Evolutionary conservation across 164 flowering plant genomes (phyloP), one percentile per base, ranked within the genome.

Genomic region (Liquidambar formosana): DNA sequence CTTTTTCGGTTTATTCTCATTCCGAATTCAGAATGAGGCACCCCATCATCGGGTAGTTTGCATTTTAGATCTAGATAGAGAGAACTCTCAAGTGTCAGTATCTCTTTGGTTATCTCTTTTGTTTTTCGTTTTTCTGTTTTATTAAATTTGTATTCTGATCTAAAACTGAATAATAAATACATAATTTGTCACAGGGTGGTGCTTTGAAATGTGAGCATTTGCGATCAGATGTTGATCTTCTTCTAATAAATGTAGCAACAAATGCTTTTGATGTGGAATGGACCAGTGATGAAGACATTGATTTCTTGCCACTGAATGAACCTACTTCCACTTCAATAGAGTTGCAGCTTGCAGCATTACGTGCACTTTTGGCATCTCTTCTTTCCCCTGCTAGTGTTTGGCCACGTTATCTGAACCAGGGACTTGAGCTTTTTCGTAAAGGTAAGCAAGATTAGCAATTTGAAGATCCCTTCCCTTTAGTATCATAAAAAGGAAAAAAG

Each of bases 371-470:
- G 47, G 64, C 48, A 19, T 61, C 47, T 61, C 47, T 61, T 43
- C 64, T 61, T 61, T n/a, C 47, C 47, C 44, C 64, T 33, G 15
- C 22, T 61, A 47, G 21, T 38, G 46, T 41, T 61, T 15, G 15
- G 3, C 48, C 64, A 11, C 12, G 25, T 61, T n/a, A 33, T 38
- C 64, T 61, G 9, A 8, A 22, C 14, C 46, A 61, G 25, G 64
- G 64, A n/a, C 47, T 61, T 61, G 64, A 61, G 64, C 64, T 61
- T 61, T 61, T 61, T 13, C 64, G 25, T 13, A 61, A 61, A 61
- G 64, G 64, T 61, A 38, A 10, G 13, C 25, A 18, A 38, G 11
- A 38, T 61, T 41, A 10, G 16, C 47, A 10, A 38, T 19, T 41
- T 38, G n/a, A n/a, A n/a, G n/a, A n/a, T n/a, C n/a, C n/a, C n/a